Evolutionary conservation across 2,329 filamentous ascomycete species (phyloP).

Genomic region (Cladophialophora carrionii): DNA sequence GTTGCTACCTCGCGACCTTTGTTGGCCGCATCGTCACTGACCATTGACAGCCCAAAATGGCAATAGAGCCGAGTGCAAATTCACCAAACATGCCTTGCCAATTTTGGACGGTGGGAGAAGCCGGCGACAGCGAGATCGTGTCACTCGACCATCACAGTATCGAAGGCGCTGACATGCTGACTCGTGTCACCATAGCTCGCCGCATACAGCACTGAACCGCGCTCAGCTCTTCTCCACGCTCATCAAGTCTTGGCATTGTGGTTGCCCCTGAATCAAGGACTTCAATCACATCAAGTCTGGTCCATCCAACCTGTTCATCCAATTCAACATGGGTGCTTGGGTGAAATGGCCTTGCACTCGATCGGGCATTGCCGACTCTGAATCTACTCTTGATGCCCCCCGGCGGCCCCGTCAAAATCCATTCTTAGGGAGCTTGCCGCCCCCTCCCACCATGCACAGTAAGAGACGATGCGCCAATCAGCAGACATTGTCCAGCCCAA

Average conservation of each 20-base stretch:
- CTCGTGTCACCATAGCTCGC: neutral
- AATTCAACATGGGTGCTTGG: neutral
- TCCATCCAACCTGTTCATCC: neutral
- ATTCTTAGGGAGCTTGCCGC: neutral
- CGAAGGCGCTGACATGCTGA: neutral
- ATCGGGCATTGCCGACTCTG: neutral
- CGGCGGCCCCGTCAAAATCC: neutral
- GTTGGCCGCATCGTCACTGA: conserved; percentile 2
- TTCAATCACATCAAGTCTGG: neutral
- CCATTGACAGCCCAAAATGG: neutral
- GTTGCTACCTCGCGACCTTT: neutral
- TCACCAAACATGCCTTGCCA: conserved; percentile 1
- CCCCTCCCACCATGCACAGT: neutral
- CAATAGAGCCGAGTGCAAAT: conserved; percentile 1
- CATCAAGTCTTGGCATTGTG: neutral
- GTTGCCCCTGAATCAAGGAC: neutral
- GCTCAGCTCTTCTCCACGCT: neutral
- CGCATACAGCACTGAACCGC: neutral
- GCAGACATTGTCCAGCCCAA: neutral
- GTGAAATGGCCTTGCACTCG: neutral
- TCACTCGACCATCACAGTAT: neutral
- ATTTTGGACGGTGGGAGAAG: neutral
- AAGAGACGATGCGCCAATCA: neutral
- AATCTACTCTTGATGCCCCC: neutral
- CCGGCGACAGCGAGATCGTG: neutral